Percentiles rank a stretch among this genome's conserved stretches.
phyloP scores from a whole-genome alignment of 306 rosid species.

The Quercus engelmannii region DNA sequence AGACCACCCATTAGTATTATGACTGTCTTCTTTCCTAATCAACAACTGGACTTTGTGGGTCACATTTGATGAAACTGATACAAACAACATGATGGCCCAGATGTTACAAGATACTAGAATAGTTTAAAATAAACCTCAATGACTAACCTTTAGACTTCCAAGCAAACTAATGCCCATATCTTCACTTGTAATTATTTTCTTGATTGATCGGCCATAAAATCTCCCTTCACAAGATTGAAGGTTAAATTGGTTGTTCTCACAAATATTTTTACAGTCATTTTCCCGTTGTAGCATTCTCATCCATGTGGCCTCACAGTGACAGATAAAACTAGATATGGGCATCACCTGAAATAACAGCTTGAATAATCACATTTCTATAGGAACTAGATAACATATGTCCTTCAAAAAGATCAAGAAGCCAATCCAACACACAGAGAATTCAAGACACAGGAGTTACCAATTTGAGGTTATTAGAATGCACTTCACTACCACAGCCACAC shows the following conservation, averaged over 20 bases:
- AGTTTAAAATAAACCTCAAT: constrained; percentile 15
- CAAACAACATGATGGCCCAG: constrained; percentile 10
- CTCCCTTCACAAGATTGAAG: constrained; percentile 41
- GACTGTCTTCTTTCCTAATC: neutral
- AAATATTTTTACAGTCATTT: constrained; percentile 24
- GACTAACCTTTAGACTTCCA: constrained; percentile 70
- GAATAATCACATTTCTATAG: constrained; percentile 6
- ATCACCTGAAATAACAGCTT: constrained; percentile 47
- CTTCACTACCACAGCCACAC: constrained; percentile 49
- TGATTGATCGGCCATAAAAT: constrained; percentile 37
- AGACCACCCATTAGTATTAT: neutral
- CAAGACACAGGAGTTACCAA: constrained; percentile 41
- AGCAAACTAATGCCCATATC: constrained; percentile 64
- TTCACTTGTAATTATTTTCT: constrained; percentile 56
- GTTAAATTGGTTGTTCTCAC: constrained; percentile 32
- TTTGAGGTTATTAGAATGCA: constrained; percentile 43
- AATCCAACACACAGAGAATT: neutral
- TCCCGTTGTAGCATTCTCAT: constrained; percentile 33
- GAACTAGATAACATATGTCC: neutral
- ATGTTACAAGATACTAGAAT: constrained; percentile 14
- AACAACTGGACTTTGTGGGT: neutral
- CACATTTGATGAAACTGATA: neutral
- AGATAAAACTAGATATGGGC: constrained; percentile 49
- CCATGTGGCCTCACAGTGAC: constrained; percentile 44
- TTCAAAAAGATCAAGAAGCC: constrained; percentile 9